phyloP scores from a whole-genome alignment of 345 rosid species.

The Ceriops decandra region DNA sequence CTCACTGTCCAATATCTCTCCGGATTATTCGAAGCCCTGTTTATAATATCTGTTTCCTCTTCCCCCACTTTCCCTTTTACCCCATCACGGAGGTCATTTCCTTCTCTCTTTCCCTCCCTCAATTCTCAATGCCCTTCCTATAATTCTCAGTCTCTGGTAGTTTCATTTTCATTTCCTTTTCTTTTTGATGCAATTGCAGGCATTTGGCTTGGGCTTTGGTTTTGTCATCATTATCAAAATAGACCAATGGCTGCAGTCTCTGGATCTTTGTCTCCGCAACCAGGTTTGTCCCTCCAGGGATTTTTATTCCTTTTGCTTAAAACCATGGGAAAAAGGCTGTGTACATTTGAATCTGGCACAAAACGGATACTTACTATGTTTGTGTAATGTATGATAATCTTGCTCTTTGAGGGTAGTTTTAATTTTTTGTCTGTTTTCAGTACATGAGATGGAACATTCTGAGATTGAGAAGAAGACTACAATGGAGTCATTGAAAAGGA shows the following conservation, averaged over 20 bases:
- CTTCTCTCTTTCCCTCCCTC: conserved; percentile 6
- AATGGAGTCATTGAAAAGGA: conserved; percentile 67
- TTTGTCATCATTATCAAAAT: conserved; percentile 12
- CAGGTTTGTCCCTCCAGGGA: conserved; percentile 13
- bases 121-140: background rate
- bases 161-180: background rate
- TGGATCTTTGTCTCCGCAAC: conserved; percentile 23
- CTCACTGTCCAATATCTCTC: conserved; percentile 15
- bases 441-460: conserved; percentile 31
- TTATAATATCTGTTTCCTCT: conserved; percentile 11
- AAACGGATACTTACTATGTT: too few species aligned
- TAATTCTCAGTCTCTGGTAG: too few species aligned
- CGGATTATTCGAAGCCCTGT: conserved; percentile 18
- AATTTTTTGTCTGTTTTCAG: background rate
- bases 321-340: too few species aligned
- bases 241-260: conserved; percentile 42
- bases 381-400: background rate
- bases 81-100: conserved; percentile 50
- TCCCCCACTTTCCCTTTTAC: conserved; percentile 16
- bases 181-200: conserved; percentile 23
- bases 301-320: too few species aligned
- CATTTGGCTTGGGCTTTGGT: conserved; percentile 36
- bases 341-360: too few species aligned
- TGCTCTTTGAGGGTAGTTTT: background rate
- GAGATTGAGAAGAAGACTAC: conserved; percentile 51